Evolutionary conservation across 2,329 filamentous ascomycete species (phyloP).

Genomic region (Aspergillus phoenicis): DNA sequence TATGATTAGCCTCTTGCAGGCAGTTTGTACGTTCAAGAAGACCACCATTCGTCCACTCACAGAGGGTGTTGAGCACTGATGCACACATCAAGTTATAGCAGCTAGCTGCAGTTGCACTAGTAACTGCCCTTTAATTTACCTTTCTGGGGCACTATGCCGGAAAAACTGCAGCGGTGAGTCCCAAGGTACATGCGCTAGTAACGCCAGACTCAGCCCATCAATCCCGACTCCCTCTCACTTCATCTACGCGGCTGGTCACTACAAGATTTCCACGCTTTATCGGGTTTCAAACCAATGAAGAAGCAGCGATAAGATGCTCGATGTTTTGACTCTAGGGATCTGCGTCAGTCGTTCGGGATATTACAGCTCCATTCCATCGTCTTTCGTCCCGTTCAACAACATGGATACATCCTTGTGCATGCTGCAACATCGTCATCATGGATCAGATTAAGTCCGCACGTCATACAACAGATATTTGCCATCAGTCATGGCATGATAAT

Average conservation of each 20-base stretch:
- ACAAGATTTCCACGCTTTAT: neutral
- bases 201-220: neutral
- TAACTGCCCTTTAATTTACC: neutral
- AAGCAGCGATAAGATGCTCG: neutral
- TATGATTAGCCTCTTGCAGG: neutral
- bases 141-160: neutral
- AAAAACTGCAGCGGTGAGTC: neutral
- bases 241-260: neutral
- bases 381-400: neutral
- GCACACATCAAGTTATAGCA: neutral
- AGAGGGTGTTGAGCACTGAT: neutral
- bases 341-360: conserved; percentile 1
- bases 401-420: neutral
- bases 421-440: neutral
- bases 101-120: no score
- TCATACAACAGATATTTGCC: neutral
- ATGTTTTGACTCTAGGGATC: neutral
- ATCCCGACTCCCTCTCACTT: neutral
- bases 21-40: neutral
- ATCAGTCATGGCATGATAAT: conserved; percentile 3
- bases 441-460: neutral
- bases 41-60: neutral
- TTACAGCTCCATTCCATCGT: neutral
- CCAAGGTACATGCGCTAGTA: neutral
- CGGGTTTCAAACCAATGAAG: neutral